Base-by-base conservation (phyloP, 2,329 filamentous ascomycete species). In the Capronia epimyces region DNA sequence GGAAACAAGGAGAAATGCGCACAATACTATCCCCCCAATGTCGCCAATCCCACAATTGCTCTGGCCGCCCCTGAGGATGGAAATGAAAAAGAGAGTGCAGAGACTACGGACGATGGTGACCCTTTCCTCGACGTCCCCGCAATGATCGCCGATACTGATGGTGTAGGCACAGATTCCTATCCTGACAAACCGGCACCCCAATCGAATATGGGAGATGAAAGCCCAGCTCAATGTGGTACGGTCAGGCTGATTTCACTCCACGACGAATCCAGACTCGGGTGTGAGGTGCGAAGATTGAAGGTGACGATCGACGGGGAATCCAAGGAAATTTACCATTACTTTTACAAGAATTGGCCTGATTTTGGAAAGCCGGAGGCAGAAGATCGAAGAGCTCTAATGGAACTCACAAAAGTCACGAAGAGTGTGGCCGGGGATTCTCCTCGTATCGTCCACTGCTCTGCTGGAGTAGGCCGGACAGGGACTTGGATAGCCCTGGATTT, bases 401-500 rank as follows among this genome's bases (percentile, higher is more conserved):
- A 73, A 46, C 65, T 81, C 32, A 78, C 81, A 57, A 70, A 69
- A 18, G 55, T 71, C 21, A 73, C 73, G 2, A 70, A 68, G 15
- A 69, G 66, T 40, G 74, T 74, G 57, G 70, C 69, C 29, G 67
- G 63, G 22, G 71, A 71, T 6, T 89, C 86, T 62, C 87, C 91
- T 3, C 83, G 91, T 49, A 83, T 97, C 52, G 79, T 89, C 9
- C 86, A 90, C 68, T 90, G 87, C 72, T 95, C 88, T 64, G 93
- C 93, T 6, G 93, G 93, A 32, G 91, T 98, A 12, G 93, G 93
- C 10, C 82, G 93, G 49, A 95, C 87, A 6, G 93, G 93, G 27
- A 97, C 93, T 0, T 98, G 97, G 65, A 95, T 98, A 63, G 86
- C 89, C 1, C 78, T 98, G n/a, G 93, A 97, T 69, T 89, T 94